Evolutionary conservation across 352 stramenopile species (phyloP).

Genomic region (Phytophthora parvispora): DNA sequence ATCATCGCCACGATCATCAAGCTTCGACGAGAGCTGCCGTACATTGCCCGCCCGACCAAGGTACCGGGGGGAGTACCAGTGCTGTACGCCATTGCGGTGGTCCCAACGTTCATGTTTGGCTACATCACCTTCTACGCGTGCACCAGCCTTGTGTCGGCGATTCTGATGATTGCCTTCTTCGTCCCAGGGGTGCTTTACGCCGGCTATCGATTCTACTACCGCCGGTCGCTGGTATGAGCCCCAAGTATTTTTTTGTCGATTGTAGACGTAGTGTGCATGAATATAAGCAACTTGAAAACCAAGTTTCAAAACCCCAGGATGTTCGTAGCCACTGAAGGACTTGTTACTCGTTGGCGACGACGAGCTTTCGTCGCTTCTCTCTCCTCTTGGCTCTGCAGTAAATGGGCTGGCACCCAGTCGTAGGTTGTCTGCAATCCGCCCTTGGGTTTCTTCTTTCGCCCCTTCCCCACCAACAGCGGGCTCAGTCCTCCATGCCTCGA

Average conservation of each 20-base stretch:
- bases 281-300: slow-evolving; percentile 3
- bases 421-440: slow-evolving; percentile 52
- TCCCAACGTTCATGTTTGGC: slow-evolving; percentile 51
- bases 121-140: slow-evolving; percentile 68
- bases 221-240: slow-evolving; percentile 24
- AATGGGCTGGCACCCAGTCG: slow-evolving; percentile 64
- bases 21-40: slow-evolving; percentile 77
- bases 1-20: slow-evolving; percentile 93
- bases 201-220: slow-evolving; percentile 35
- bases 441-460: slow-evolving; percentile 11
- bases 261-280: neutral
- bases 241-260: neutral
- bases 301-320: slow-evolving; percentile 18
- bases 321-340: slow-evolving; percentile 12
- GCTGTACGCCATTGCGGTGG: slow-evolving; percentile 42
- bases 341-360: slow-evolving; percentile 18
- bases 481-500: slow-evolving; percentile 9
- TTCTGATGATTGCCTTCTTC: slow-evolving; percentile 47
- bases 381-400: slow-evolving; percentile 46
- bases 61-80: slow-evolving; percentile 53
- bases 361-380: slow-evolving; percentile 16
- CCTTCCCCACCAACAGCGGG: slow-evolving; percentile 29
- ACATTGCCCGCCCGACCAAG: slow-evolving; percentile 75
- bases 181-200: slow-evolving; percentile 47
- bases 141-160: slow-evolving; percentile 27